Base-by-base conservation (phyloP, 495 filamentous ascomycete species). In the Chaetomium tenue region DNA sequence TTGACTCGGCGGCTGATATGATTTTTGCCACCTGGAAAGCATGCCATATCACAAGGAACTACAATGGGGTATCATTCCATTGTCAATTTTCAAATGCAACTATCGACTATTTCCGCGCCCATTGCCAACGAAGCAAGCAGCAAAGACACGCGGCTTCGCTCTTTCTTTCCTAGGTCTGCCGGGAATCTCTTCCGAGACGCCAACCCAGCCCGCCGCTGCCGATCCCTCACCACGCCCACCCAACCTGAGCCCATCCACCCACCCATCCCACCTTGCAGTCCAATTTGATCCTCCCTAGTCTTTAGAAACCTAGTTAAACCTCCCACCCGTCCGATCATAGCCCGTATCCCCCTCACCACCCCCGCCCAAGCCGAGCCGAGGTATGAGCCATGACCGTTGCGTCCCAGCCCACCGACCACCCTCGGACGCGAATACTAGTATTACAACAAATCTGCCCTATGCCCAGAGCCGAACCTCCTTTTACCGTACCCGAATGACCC, bases 41-140 rank as follows among this genome's bases (percentile, higher is more conserved):
- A 50, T 50, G 46, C 40, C 18, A 2, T 16, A 44, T 18, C 11
- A 44, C 16, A 4, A 16, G 40, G 1, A 44, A 55, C 52, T 5
- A 37, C 52, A 39, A 6, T 25, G 54, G 54, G 54, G 52, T 57
- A 57, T 57, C 54, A 57, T 57, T 40, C 54, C 54, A 57, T 30
- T 33, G 18, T 26, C 54, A 44, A 42, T 30, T 53, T 20, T 50
- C 46, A 53, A 52, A 30, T 37, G 54, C 54, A 40, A 16, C 54
- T 57, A 40, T 37, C 13, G 25, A 57, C 37, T 53, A 22, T 12
- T 53, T 5, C 26, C 51, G 51, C 51, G 15, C 51, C 25, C 51
- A 26, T 53, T 33, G 12, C 25, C 16, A 30, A 53, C 13, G 18
- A 50, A 50, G 46, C 46, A 50, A 53, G 25, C 51, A 33, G 26